Base-by-base conservation (phyloP, 352 stramenopile species). In the Phytophthora sansomeana region DNA sequence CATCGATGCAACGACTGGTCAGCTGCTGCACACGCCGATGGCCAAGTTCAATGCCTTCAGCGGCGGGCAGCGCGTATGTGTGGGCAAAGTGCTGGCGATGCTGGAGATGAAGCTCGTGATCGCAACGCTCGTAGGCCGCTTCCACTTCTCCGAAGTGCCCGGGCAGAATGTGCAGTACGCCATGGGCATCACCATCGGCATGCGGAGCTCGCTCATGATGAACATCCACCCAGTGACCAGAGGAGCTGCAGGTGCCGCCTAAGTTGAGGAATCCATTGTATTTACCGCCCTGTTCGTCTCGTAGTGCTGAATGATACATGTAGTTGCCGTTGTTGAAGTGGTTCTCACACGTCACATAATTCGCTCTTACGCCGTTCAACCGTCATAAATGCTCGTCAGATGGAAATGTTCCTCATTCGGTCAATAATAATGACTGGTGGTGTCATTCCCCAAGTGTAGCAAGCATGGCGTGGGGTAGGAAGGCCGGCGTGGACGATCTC, bases 381-480 rank as follows among this genome's bases (percentile, higher is more conserved):
- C 16, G 41, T 58, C 3, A 6, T 28, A 35, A 17, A 32, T 19
- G 21, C 41, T 61, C 14, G 36, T n/a, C 11, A 63, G 16, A 3
- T n/a, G 43, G 24, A 66, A 14, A 4, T 46, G 13, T 33, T 66
- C 50, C 36, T 11, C 32, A 69, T 46, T 5, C 24, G 52, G 2
- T 43, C 11, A 28, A 26, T 32, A 47, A 65, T 69, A 47, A 47
- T 75, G 50, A 75, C 48, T 75, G 67, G 61, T 50, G 21, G 21
- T 13, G 43, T 52, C 55, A 62, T 21, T 60, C 39, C 24, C 21
- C n/a, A 14, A 36, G 16, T 65, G 52, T 46, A 63, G 41, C 52
- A 67, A 85, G 24, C 51, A 95, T 95, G 87, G 87, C 82, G 41
- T 95, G 87, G 87, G 85, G 87, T 16, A 81, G 73, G 65, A 83